phyloP scores from a whole-genome alignment of 2,329 filamentous ascomycete species.

The Metarhizium guizhouense region DNA sequence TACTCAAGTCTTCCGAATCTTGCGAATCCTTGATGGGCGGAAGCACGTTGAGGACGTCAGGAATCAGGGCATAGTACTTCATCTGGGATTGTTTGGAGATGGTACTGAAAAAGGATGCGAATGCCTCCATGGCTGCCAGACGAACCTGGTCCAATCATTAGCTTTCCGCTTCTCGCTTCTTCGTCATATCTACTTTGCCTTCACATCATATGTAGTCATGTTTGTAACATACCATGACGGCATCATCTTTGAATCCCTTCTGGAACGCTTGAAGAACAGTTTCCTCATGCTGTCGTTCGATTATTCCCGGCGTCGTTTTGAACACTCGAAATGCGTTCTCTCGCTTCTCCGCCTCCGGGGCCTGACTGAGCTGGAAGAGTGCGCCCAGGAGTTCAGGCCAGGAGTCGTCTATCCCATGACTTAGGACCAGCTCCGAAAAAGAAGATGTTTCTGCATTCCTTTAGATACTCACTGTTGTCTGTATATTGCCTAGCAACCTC shows the following conservation, averaged over 20 bases:
- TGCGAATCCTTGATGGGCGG: constrained; percentile 87
- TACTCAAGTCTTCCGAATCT: constrained; percentile 85
- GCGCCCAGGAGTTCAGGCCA: constrained; percentile 86
- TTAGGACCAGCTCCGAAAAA: constrained; percentile 11
- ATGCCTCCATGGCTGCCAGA: constrained; percentile 91
- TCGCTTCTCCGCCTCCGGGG: constrained; percentile 70
- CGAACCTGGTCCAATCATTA: constrained; percentile 52
- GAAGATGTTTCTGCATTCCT: background rate
- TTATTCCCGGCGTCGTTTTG: constrained; percentile 87
- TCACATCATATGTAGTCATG: background rate
- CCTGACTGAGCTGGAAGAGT: constrained; percentile 86
- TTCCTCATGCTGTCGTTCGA: constrained; percentile 90
- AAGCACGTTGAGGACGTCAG: constrained; percentile 88
- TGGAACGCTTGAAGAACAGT: constrained; percentile 83
- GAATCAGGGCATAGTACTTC: constrained; percentile 81
- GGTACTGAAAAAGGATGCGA: constrained; percentile 90
- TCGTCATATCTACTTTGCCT: background rate
- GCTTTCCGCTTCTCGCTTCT: background rate
- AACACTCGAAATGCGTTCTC: constrained; percentile 95
- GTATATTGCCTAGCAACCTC: constrained; percentile 93
- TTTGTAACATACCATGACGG: constrained; percentile 54
- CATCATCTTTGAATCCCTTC: constrained; percentile 83
- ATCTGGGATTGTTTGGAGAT: constrained; percentile 78
- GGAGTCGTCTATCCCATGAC: constrained; percentile 51
- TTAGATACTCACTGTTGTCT: constrained; percentile 62